These are phyloP conservation scores for Xerocomus minutiporus DNA, from an alignment of 1,284 basidiomycete species.

Conservation along the genomic window DNA sequence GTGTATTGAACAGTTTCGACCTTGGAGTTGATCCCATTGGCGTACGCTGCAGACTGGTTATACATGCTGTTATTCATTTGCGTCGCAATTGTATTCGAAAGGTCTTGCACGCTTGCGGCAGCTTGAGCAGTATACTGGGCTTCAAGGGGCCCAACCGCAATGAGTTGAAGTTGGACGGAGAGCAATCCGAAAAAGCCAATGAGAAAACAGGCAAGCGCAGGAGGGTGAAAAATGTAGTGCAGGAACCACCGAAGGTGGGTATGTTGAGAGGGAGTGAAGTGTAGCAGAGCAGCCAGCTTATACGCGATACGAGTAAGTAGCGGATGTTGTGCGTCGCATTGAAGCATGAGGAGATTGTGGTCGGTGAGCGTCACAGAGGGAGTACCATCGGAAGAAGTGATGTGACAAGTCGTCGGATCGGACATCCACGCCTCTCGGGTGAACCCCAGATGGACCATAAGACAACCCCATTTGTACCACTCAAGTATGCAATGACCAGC, in stretches of 20 bases:
- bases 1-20: constrained; percentile 66
- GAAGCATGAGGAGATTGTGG: constrained; percentile 73
- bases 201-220: constrained; percentile 83
- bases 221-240: constrained; percentile 86
- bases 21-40: constrained; percentile 67
- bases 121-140: constrained; percentile 59
- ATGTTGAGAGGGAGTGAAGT: constrained; percentile 56
- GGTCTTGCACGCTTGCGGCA: constrained; percentile 55
- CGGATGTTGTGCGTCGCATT: constrained; percentile 63
- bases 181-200: constrained; percentile 89
- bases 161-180: constrained; percentile 81
- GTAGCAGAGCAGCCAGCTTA: constrained; percentile 45
- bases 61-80: constrained; percentile 79
- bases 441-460: constrained; percentile 58
- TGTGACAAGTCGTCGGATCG: constrained; percentile 58
- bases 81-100: constrained; percentile 67
- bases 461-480: constrained; percentile 77
- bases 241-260: constrained; percentile 75
- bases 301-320: constrained; percentile 63
- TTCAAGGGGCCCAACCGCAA: constrained; percentile 69
- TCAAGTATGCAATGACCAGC: constrained; percentile 63
- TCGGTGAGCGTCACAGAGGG: constrained; percentile 61
- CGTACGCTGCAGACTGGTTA: constrained; percentile 75
- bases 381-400: constrained; percentile 30
- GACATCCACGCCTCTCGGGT: constrained; percentile 72